phyloP scores from a whole-genome alignment of 345 rosid species.

The Brassica incana region DNA sequence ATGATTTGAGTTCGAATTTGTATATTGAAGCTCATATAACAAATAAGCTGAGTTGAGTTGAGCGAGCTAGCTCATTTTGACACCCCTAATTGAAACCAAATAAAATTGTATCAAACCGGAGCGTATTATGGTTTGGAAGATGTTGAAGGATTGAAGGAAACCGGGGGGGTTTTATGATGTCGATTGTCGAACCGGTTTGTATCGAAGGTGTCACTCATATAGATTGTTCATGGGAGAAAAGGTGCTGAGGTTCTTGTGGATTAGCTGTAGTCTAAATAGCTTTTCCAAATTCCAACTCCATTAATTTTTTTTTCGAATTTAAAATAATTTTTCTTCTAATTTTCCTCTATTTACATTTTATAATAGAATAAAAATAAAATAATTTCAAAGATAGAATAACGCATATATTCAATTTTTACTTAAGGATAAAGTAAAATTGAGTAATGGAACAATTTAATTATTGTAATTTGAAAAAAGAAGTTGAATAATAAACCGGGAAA shows the following conservation, averaged over 20 bases:
- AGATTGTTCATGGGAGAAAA: constrained; percentile 76
- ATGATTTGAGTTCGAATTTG: too few relatives aligned
- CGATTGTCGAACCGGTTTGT: constrained; percentile 50
- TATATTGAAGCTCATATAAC: too few relatives aligned
- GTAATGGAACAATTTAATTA: too few relatives aligned
- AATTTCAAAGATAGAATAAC: too few relatives aligned
- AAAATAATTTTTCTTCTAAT: too few relatives aligned
- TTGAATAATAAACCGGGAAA: constrained; percentile 1
- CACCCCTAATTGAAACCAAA: not conserved
- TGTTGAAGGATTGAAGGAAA: constrained; percentile 59
- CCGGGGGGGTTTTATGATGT: constrained; percentile 57
- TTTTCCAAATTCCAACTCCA: too few relatives aligned
- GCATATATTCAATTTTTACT: too few relatives aligned
- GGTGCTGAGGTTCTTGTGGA: constrained; percentile 55
- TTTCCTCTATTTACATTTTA: not conserved
- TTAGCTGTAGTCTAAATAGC: constrained; percentile 45
- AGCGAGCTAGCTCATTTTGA: too few relatives aligned
- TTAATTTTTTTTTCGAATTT: not conserved
- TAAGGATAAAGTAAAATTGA: too few relatives aligned
- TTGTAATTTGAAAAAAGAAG: not conserved
- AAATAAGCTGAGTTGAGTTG: too few relatives aligned
- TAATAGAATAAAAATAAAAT: too few relatives aligned
- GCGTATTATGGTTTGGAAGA: not conserved
- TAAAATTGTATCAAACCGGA: not conserved
- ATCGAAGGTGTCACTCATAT: constrained; percentile 72